Evolutionary conservation across 495 filamentous ascomycete species (phyloP), one percentile per base, ranked within the genome.

Genomic region (Rhypophila decipiens): DNA sequence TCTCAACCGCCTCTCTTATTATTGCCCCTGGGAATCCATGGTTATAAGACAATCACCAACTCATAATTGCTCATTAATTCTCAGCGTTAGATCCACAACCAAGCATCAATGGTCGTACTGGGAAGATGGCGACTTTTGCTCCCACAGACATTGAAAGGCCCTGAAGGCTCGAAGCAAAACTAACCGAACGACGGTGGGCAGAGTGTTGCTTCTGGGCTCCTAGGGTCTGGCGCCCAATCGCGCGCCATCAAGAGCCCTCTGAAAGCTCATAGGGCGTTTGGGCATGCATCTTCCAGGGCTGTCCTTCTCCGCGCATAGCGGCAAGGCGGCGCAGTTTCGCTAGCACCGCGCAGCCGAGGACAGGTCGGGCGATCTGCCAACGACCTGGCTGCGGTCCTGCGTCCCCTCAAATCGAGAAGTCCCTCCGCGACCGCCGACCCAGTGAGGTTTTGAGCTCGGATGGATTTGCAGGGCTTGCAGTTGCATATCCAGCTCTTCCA

Each of bases 251-350:
- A 37, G 24, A 24, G 43, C 34, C 46, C 40, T 65, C 55, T 59
- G 54, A 5, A 33, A 46, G 48, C 60, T 66, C 58, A 67, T 67
- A 67, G 64, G 64, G 51, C 60, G 55, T 55, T 19, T 38, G 42
- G 43, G 46, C 37, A 52, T 67, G 64, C 64, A 67, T 31, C 31
- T 38, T 48, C 57, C 54, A 56, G 56, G 61, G 56, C 60, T 57
- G 55, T 39, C 53, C 36, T 42, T n/a, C 31, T 37, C 17, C 8
- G 18, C 46, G 18, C 36, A 46, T 53, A 43, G 41, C 37, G 46
- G 58, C 57, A 60, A 52, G 57, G 57, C 55, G 61, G 57, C 63
- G 61, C 56, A 66, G 61, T 49, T 9, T 3, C 43, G 48, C 50
- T 54, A 41, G 45, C 13, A 24, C 24, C 35, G 15, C 39, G 40